These are phyloP conservation scores for Ogataea parapolymorpha DNA, from an alignment of 805 yeast genomes.

Conservation along the genomic window DNA sequence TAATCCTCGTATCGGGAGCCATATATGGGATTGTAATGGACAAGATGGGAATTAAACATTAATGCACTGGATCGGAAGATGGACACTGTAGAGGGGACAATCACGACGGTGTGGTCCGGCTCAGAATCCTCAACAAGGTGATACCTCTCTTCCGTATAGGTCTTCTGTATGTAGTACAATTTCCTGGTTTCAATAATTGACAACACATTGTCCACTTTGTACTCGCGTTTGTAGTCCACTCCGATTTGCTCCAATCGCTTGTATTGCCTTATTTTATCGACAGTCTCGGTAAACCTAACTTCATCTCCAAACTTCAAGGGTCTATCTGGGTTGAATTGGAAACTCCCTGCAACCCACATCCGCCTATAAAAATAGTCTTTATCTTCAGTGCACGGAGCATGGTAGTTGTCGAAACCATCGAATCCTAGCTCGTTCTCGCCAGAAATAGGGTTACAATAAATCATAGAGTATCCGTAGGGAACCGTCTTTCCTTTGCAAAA, in stretches of 20 bases:
- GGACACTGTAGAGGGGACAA: slow-evolving; percentile 40
- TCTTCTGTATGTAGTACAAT: slow-evolving; percentile 56
- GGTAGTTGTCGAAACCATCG: slow-evolving; percentile 83
- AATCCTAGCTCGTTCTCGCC: slow-evolving; percentile 44
- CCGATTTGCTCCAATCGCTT: slow-evolving; percentile 37
- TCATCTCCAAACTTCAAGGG: slow-evolving; percentile 36
- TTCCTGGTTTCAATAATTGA: slow-evolving; percentile 51
- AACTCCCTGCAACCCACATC: slow-evolving; percentile 76
- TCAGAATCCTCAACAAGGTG: not conserved
- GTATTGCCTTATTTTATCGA: slow-evolving; percentile 38
- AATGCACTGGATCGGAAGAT: slow-evolving; percentile 68
- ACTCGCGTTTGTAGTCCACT: slow-evolving; percentile 54
- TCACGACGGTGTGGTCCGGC: slow-evolving; percentile 27
- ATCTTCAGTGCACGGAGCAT: slow-evolving; percentile 48
- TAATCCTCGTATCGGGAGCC: slow-evolving; percentile 54
- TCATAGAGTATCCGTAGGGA: slow-evolving; percentile 60
- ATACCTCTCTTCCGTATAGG: slow-evolving; percentile 12
- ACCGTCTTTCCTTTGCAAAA: slow-evolving; percentile 22
- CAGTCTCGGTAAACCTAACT: slow-evolving; percentile 51
- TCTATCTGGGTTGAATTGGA: slow-evolving; percentile 37
- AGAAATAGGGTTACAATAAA: slow-evolving; percentile 61
- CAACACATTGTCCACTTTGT: slow-evolving; percentile 30
- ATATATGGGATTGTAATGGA: slow-evolving; percentile 68
- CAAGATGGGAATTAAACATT: slow-evolving; percentile 78
- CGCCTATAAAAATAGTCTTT: slow-evolving; percentile 48